Conservation (phyloP, 2,329 filamentous ascomycete species). For the Trichoderma aggressivum region DNA sequence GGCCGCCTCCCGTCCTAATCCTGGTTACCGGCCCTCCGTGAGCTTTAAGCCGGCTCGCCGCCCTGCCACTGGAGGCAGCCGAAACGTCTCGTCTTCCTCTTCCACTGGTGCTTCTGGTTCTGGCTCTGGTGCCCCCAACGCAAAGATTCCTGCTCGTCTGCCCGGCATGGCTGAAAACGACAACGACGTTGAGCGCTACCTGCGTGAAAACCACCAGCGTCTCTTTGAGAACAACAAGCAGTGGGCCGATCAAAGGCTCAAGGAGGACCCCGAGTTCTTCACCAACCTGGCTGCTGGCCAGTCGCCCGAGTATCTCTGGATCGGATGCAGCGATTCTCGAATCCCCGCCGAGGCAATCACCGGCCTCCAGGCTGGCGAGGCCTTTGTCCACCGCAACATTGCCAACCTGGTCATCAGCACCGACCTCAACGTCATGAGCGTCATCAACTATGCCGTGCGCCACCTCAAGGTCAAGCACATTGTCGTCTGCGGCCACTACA, state of each 20-base stretch:
- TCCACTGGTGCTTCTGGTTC: neutral
- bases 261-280: constrained; percentile 63
- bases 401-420: constrained; percentile 46
- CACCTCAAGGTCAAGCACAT: constrained; percentile 80
- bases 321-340: constrained; percentile 86
- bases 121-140: neutral
- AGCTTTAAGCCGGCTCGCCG: neutral
- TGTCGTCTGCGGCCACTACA: constrained; percentile 75
- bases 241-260: constrained; percentile 60
- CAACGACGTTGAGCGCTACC: constrained; percentile 50
- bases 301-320: constrained; percentile 74
- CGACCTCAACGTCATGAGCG: constrained; percentile 75
- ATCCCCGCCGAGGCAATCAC: constrained; percentile 89
- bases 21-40: neutral
- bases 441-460: constrained; percentile 82
- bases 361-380: constrained; percentile 79
- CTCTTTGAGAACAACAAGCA: constrained; percentile 66
- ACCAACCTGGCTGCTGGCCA: constrained; percentile 61
- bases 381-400: constrained; percentile 84
- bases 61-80: neutral
- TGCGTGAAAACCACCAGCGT: constrained; percentile 61
- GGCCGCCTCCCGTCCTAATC: neutral
- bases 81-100: constrained; percentile 2
- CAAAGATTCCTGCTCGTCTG: constrained; percentile 1
- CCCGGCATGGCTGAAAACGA: constrained; percentile 17